Evolutionary conservation across 2,329 filamentous ascomycete species (phyloP).

Genomic region (Metarhizium brunneum): DNA sequence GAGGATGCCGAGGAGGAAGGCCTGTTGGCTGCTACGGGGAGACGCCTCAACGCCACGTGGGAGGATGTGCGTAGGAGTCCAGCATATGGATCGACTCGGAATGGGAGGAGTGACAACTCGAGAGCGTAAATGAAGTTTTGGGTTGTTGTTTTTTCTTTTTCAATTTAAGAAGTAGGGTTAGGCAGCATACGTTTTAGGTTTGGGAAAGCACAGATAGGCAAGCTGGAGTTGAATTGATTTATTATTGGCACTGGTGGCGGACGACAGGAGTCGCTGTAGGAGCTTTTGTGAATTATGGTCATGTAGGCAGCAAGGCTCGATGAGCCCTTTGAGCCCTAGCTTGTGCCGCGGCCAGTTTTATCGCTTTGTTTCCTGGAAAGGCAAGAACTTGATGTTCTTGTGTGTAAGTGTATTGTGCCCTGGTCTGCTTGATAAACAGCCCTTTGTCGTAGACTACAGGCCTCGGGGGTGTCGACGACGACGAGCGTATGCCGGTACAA

Average conservation of each 20-base stretch:
- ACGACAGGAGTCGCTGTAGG: too few relatives aligned
- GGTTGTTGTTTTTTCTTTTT: background rate
- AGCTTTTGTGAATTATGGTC: too few relatives aligned
- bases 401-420: too few relatives aligned
- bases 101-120: conserved; percentile 4
- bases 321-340: too few relatives aligned
- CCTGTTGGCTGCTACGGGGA: conserved; percentile 71
- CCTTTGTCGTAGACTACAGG: too few relatives aligned
- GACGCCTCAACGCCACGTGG: conserved; percentile 80
- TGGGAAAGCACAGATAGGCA: background rate
- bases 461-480: too few relatives aligned
- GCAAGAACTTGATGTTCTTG: too few relatives aligned
- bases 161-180: background rate
- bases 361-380: too few relatives aligned
- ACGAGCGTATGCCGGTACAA: too few relatives aligned
- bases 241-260: background rate
- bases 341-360: too few relatives aligned
- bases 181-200: background rate
- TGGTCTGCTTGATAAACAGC: too few relatives aligned
- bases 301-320: too few relatives aligned
- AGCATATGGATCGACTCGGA: conserved; percentile 11
- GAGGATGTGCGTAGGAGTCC: conserved; percentile 65
- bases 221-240: conserved; percentile 1
- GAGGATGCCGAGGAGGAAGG: conserved; percentile 93
- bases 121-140: background rate